phyloP scores from a whole-genome alignment of 2,329 filamentous ascomycete species.

The Alternaria sp. region DNA sequence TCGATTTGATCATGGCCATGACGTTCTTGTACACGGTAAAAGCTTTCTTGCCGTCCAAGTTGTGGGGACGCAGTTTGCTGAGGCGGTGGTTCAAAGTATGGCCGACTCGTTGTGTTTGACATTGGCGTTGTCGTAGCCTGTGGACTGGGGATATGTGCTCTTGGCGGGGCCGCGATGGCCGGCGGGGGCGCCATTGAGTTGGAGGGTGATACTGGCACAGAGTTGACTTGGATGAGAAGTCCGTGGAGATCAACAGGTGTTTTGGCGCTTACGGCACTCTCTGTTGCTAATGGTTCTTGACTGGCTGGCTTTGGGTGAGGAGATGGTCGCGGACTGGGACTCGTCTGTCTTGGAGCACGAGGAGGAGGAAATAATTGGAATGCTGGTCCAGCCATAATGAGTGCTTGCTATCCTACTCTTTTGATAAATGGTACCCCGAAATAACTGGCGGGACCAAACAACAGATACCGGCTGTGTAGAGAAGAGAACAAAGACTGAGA shows the following conservation, averaged over 20 bases:
- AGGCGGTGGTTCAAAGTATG: constrained; percentile 32
- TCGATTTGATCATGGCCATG: constrained; percentile 16
- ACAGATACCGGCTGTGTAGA: constrained; percentile 15
- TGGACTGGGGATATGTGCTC: constrained; percentile 35
- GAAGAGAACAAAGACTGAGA: constrained; percentile 17
- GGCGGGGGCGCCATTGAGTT: constrained; percentile 30
- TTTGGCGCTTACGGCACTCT: constrained; percentile 40
- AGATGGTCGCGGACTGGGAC: constrained; percentile 35
- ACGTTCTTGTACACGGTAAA: constrained; percentile 26
- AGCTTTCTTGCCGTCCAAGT: constrained; percentile 20
- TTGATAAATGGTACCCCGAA: constrained; percentile 22
- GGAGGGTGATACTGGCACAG: constrained; percentile 44
- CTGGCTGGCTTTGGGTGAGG: constrained; percentile 36
- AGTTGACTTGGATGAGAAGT: constrained; percentile 49
- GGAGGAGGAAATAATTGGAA: constrained; percentile 50
- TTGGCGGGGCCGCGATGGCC: constrained; percentile 32
- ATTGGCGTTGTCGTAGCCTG: constrained; percentile 28
- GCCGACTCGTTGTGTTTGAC: constrained; percentile 19
- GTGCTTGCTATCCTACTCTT: constrained; percentile 18
- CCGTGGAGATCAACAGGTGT: constrained; percentile 47
- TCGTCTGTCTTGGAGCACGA: constrained; percentile 42
- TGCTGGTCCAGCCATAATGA: constrained; percentile 44
- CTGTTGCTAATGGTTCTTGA: constrained; percentile 38
- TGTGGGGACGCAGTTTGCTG: constrained; percentile 30
- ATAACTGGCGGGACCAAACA: constrained; percentile 20